Conservation (phyloP, 2,329 filamentous ascomycete genomes). For the Cadophora luteo-olivacea region DNA sequence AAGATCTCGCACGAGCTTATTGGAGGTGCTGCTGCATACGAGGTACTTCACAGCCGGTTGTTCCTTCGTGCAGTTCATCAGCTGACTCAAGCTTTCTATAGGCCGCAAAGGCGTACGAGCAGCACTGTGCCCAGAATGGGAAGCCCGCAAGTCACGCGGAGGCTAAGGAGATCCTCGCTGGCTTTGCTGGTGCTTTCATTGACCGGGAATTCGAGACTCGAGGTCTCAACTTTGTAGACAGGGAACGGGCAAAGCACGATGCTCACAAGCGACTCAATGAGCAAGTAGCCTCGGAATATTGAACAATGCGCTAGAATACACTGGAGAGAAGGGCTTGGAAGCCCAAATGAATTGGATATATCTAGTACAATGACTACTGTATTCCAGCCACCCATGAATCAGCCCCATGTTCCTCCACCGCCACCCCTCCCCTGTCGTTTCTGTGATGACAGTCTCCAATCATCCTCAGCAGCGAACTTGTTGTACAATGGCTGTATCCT, state of each 20-base stretch:
- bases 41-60: background rate
- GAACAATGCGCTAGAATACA: background rate
- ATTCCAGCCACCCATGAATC: conserved; percentile 10
- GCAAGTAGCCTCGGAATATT: conserved; percentile 25
- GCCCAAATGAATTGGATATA: background rate
- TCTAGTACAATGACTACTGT: background rate
- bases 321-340: background rate
- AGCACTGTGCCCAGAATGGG: conserved; percentile 21
- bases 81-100: background rate
- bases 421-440: conserved; percentile 83
- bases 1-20: conserved; percentile 28
- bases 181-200: conserved; percentile 27
- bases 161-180: conserved; percentile 28
- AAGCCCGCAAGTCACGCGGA: conserved; percentile 24
- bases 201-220: conserved; percentile 27
- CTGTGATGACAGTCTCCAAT: conserved; percentile 93
- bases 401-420: conserved; percentile 93
- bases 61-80: background rate
- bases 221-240: conserved; percentile 23
- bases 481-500: conserved; percentile 95
- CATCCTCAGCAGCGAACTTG: conserved; percentile 88
- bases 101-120: conserved; percentile 24
- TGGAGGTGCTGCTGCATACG: conserved; percentile 28
- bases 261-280: conserved; percentile 25
- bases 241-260: conserved; percentile 27